A percentile compares a stretch with the other conserved stretches of the same genome.
These are phyloP conservation scores for Royoungia palumana DNA, from an alignment of 768 basidiomycete species.

Conservation along the genomic window DNA sequence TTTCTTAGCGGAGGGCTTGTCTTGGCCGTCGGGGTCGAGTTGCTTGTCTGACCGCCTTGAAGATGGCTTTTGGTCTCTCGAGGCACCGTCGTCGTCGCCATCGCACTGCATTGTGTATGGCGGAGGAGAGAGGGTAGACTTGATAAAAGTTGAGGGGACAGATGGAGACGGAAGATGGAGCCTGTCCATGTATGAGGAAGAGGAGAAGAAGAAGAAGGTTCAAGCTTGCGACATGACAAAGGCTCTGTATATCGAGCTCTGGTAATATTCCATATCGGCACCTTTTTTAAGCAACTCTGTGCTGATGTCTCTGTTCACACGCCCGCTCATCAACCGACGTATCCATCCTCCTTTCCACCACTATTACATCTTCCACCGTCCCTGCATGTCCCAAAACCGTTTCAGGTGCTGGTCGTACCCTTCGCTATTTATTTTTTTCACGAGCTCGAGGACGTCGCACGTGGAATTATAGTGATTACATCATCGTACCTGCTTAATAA, in stretches of 20 bases:
- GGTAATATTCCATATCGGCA: conserved; percentile 39
- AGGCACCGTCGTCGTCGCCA: conserved; percentile 20
- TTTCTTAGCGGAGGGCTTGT: conserved; percentile 50
- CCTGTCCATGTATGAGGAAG: conserved; percentile 27
- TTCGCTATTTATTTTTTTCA: conserved; percentile 3
- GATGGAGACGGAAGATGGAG: conserved; percentile 13
- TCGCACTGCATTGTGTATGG: conserved; percentile 10
- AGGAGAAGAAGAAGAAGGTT: conserved; percentile 29
- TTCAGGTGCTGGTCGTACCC: too few species aligned
- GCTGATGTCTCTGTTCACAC: conserved; percentile 31
- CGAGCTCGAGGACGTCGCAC: conserved; percentile 14
- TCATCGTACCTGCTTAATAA: conserved; percentile 20
- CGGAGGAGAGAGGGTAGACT: conserved; percentile 7
- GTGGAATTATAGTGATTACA: conserved; percentile 25
- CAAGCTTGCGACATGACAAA: conserved; percentile 37
- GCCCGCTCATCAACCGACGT: conserved; percentile 11
- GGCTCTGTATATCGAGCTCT: conserved; percentile 39
- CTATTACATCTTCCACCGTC: background rate
- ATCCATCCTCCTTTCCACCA: conserved; percentile 2
- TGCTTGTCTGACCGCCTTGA: conserved; percentile 20
- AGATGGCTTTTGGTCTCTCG: conserved; percentile 26
- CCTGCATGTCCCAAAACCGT: background rate
- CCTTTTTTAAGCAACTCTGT: conserved; percentile 33
- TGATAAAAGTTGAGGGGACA: conserved; percentile 7
- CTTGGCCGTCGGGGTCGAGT: conserved; percentile 21